phyloP scores from a whole-genome alignment of 2,329 filamentous ascomycete genomes.

The Cercospora berteroae region DNA sequence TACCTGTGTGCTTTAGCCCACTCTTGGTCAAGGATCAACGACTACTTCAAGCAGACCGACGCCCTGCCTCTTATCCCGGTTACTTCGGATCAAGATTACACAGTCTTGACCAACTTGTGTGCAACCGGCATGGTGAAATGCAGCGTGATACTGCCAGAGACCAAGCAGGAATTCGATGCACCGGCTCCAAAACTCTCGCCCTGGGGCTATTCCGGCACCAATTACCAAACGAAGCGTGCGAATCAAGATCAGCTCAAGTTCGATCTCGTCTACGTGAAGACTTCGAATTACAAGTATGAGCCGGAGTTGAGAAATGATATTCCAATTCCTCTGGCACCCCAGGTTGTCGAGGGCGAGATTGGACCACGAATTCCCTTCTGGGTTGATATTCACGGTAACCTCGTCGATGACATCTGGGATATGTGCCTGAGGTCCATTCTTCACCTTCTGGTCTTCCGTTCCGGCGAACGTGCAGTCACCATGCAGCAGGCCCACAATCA shows the following conservation, averaged over 20 bases:
- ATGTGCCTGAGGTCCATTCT: conserved; percentile 62
- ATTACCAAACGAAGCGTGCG: conserved; percentile 69
- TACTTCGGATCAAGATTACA: conserved; percentile 63
- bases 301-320: conserved; percentile 50
- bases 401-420: conserved; percentile 62
- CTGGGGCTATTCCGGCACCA: conserved; percentile 68
- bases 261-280: conserved; percentile 59
- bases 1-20: conserved; percentile 32
- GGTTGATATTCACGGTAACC: conserved; percentile 65
- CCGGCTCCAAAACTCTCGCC: conserved; percentile 49
- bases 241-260: conserved; percentile 66
- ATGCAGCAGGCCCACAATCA: conserved; percentile 58
- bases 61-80: conserved; percentile 53
- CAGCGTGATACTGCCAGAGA: conserved; percentile 56
- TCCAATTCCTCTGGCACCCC: conserved; percentile 28
- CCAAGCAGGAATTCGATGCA: conserved; percentile 51
- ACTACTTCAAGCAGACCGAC: conserved; percentile 39
- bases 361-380: conserved; percentile 61
- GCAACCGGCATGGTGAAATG: conserved; percentile 58
- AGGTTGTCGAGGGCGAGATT: conserved; percentile 17
- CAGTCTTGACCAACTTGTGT: conserved; percentile 66
- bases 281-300: conserved; percentile 57
- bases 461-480: conserved; percentile 54
- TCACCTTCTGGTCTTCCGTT: conserved; percentile 62
- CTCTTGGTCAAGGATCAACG: conserved; percentile 26